Base-by-base conservation (phyloP, 805 yeast genomes). In the Zygosaccharomyces lentus region DNA sequence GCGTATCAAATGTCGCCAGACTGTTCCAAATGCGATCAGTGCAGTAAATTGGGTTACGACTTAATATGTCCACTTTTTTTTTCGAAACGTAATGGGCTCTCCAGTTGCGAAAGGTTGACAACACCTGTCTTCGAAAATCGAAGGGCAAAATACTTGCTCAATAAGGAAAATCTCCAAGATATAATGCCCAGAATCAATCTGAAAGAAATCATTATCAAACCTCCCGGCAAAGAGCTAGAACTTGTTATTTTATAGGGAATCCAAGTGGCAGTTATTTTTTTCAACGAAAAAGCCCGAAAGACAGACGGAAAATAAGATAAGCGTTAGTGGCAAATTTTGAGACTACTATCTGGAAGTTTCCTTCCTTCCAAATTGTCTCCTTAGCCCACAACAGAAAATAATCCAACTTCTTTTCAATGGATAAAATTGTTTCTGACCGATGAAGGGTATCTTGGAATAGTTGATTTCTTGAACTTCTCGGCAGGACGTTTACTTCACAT, bases 31-130 rank as follows among this genome's bases (percentile, higher is more conserved):
- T 19, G 8, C 8, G 27, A 35, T 6, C 13, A 9, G 9, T 9
- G 19, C 5, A 10, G 25, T 9, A 9, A 6, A 5, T 6, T 26
- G 7, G 34, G 41, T n/a, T 39, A 43, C 17, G 47, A 46, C 26
- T 51, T 51, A 10, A 49, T 53, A 36, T 51, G 41, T 17, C 49
- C 56, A 3, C 39, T 55, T 12, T 51, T 46, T 3, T 60, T 61
- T 42, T 59, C 66, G 1, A 52, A 56, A 2, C 60, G 64, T 62
- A 60, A 60, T 41, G 51, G 54, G 34, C 41, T 59, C 36, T 46
- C 45, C 9, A 37, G 41, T 7, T 55, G 58, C 39, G 41, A 46
- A 30, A 30, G 36, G 34, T 41, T 43, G 29, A 24, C 15, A 25
- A 37, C 37, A 15, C 13, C 25, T 15, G 34, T 26, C 17, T 23